Evolutionary conservation across 805 yeast genomes (phyloP), one percentile per base, ranked within the genome.

Genomic region (Debaryomyces tyrocola): DNA sequence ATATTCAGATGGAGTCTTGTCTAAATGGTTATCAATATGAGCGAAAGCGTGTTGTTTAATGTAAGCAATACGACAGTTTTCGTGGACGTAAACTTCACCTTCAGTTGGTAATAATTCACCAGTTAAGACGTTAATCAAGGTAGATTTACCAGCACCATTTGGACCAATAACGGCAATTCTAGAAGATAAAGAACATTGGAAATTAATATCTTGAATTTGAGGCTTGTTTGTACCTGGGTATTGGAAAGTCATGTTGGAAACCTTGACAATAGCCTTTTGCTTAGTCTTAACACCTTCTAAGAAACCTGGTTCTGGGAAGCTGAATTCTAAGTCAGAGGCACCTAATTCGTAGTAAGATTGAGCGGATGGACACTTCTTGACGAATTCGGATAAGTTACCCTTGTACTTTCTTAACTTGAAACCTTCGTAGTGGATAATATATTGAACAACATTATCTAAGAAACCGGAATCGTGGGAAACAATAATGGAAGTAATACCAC

Each of bases 161-260:
- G 99, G 99, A 78, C 99, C 99, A 81, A 94, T 92, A 73, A 94
- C 98, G 63, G 99, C 99, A 88, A 94, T 94, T 87, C 99, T 92
- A 40, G 99, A 92, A 54, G 98, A 92, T 70, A 94, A 82, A 57
- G 99, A 94, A 84, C 97, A 90, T 83, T 94, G 98, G 97, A 94
- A 94, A 75, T 85, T 85, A 63, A 94, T 85, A 78, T 88, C 90
- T 50, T 70, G 53, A 64, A 94, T 80, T 83, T 94, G 99, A 66
- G 99, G 99, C 80, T 88, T 90, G 62, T 87, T 50, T 60, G 99
- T 92, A 83, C 99, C 99, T 75, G 96, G 96, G 82, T 94, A 94
- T 85, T 92, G 98, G 97, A 94, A 94, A 64, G 95, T 71, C 96
- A 94, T 91, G 83, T 88, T 83, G 55, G 89, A 79, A 59, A 94